A percentile compares a stretch with the other conserved stretches of the same genome.
These are phyloP conservation scores for Vachellia collinsii DNA, from an alignment of 306 rosid genomes.

Conservation along the genomic window DNA sequence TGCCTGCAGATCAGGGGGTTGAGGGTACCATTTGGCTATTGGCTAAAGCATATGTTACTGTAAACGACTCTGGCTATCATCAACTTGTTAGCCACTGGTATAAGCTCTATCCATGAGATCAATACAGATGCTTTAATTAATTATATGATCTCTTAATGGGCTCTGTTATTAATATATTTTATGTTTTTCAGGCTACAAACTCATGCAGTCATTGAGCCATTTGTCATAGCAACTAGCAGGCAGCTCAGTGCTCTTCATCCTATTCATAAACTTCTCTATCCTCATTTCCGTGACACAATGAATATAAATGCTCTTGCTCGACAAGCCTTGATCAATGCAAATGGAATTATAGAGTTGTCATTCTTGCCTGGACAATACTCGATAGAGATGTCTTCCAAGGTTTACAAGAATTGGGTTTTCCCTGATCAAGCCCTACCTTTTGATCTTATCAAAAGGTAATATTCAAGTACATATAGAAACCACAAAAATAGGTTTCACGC, in stretches of 20 bases:
- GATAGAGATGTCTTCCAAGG: conserved; percentile 40
- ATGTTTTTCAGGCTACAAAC: conserved; percentile 60
- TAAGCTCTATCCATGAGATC: background rate
- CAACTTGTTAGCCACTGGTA: conserved; percentile 90
- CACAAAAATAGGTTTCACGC: background rate
- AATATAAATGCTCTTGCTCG: conserved; percentile 46
- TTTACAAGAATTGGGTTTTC: conserved; percentile 45
- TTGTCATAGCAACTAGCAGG: conserved; percentile 45
- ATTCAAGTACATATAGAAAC: background rate
- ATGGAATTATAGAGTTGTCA: conserved; percentile 41
- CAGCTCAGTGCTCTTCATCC: conserved; percentile 51
- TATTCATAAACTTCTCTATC: conserved; percentile 39
- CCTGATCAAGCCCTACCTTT: conserved; percentile 43
- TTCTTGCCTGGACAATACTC: conserved; percentile 34
- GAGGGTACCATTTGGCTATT: conserved; percentile 68
- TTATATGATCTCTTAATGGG: background rate
- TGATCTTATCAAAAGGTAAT: conserved; percentile 61
- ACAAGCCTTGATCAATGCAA: conserved; percentile 37
- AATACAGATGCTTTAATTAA: background rate
- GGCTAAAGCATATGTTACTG: conserved; percentile 79
- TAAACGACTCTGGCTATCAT: conserved; percentile 81
- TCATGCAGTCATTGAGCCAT: conserved; percentile 78
- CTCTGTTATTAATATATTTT: background rate
- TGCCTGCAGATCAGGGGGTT: conserved; percentile 60
- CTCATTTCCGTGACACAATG: conserved; percentile 52